Percentiles rank a stretch among this genome's conserved stretches.
Evolutionary conservation across 2,329 filamentous ascomycete species (phyloP).

Genomic region (Curvularia verruculosa): DNA sequence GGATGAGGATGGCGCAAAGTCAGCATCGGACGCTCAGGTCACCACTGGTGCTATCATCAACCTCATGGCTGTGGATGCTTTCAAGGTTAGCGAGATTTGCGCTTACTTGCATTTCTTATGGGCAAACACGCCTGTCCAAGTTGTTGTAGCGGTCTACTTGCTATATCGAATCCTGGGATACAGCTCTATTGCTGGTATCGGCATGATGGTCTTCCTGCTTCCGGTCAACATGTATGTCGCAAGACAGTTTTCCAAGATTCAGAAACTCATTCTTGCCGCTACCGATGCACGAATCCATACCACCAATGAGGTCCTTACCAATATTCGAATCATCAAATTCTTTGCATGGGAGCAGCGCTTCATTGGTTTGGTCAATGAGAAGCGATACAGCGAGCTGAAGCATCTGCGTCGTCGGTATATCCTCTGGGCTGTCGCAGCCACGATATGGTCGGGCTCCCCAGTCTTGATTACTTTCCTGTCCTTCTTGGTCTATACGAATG

Average conservation of each 20-base stretch:
- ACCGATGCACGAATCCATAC: constrained; percentile 96
- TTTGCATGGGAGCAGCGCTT: constrained; percentile 98
- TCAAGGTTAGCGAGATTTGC: constrained; percentile 95
- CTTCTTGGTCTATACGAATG: constrained; percentile 88
- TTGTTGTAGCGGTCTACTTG: constrained; percentile 78
- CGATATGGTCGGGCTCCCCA: constrained; percentile 95
- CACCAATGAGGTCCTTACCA: constrained; percentile 95
- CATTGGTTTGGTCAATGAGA: constrained; percentile 83
- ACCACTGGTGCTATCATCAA: constrained; percentile 99
- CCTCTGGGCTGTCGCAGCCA: constrained; percentile 88
- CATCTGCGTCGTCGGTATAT: constrained; percentile 83
- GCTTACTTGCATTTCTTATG: constrained; percentile 96
- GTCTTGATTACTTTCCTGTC: constrained; percentile 96
- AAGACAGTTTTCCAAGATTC: constrained; percentile 80
- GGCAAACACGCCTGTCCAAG: constrained; percentile 86
- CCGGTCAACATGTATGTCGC: constrained; percentile 91
- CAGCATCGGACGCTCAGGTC: constrained; percentile 70
- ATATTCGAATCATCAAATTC: constrained; percentile 98
- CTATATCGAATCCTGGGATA: constrained; percentile 90
- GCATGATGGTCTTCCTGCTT: constrained; percentile 86
- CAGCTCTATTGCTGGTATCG: constrained; percentile 91
- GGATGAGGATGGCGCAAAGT: constrained; percentile 35
- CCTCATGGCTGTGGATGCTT: constrained; percentile 98
- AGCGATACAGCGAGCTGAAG: constrained; percentile 77
- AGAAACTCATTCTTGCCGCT: constrained; percentile 88